A percentile compares a stretch with the other conserved stretches of the same genome.
Evolutionary conservation across 1,139 yeast genomes (phyloP).

Genomic region (Protomyces macrosporus): DNA sequence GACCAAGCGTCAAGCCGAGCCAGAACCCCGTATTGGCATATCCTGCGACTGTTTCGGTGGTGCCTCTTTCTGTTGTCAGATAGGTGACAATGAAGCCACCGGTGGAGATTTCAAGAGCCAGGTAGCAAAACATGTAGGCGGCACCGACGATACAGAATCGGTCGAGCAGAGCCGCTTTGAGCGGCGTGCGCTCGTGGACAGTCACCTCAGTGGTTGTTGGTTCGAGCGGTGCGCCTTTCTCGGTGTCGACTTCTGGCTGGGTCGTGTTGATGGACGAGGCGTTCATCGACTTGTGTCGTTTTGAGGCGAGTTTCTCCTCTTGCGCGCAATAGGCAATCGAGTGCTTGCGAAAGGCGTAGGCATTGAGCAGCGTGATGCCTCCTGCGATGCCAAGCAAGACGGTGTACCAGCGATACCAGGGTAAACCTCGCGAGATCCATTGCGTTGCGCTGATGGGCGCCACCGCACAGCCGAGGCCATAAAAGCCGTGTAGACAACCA

Average conservation of each 20-base stretch:
- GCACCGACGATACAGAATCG: conserved; percentile 27
- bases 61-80: conserved; percentile 53
- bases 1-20: conserved; percentile 63
- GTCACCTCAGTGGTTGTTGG: neutral
- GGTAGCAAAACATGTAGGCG: conserved; percentile 52
- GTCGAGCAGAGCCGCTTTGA: conserved; percentile 13
- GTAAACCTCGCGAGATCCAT: conserved; percentile 46
- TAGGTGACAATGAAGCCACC: conserved; percentile 72
- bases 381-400: conserved; percentile 46
- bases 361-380: conserved; percentile 37
- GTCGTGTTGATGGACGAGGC: neutral
- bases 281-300: neutral
- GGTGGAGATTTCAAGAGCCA: conserved; percentile 62
- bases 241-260: neutral
- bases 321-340: conserved; percentile 28
- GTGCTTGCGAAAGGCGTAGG: conserved; percentile 43
- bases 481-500: conserved; percentile 54
- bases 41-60: conserved; percentile 47
- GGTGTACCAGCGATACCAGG: conserved; percentile 54
- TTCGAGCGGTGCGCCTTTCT: neutral
- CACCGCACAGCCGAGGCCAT: conserved; percentile 60
- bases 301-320: neutral
- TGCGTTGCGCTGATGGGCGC: conserved; percentile 57
- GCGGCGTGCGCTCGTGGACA: neutral
- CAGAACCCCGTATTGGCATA: conserved; percentile 68